Evolutionary conservation across 768 basidiomycete genomes (phyloP), one percentile per base, ranked within the genome.

Genomic region (Psilocybe cubensis): DNA sequence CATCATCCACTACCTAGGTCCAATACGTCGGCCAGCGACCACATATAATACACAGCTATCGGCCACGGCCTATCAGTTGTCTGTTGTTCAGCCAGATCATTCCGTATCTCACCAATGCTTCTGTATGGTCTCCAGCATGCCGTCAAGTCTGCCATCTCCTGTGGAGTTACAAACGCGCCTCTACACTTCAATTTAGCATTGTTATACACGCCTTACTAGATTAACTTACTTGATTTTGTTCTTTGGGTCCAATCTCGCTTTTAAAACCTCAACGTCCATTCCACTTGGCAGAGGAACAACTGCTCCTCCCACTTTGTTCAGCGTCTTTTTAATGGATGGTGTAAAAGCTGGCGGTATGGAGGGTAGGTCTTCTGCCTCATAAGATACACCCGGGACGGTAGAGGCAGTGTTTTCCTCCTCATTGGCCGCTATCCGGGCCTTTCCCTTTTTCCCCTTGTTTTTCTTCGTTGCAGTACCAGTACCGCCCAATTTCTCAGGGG

Each of bases 21-120:
- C 23, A 58, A 54, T 50, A 58, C 57, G 28, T 69, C 63, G 25
- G 85, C 83, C 54, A 92, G 76, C 2, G 88, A 83, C 92, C 92
- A 95, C 91, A 93, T 94, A 72, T 91, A 93, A 71, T 89, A 93
- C 21, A 91, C 88, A 50, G 83, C 88, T 89, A n/a, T 11, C 14
- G 35, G 35, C n/a, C 14, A 61, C 44, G 33, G 29, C 49, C 52
- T 54, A 43, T n/a, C 38, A 27, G 35, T 51, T 51, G 61, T 55
- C 31, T 23, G 28, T 48, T 24, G 20, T 38, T 31, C 33, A 23
- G 8, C 25, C 12, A 28, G 25, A 18, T 29, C 53, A 45, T 29
- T 44, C 46, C 25, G 21, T 18, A 28, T 28, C 31, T 57, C 63
- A 89, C 90, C 93, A 27, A 95, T 59, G 65, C 89, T 92, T 63